Conservation (phyloP, 345 rosid genomes). For the Citrus glauca region DNA sequence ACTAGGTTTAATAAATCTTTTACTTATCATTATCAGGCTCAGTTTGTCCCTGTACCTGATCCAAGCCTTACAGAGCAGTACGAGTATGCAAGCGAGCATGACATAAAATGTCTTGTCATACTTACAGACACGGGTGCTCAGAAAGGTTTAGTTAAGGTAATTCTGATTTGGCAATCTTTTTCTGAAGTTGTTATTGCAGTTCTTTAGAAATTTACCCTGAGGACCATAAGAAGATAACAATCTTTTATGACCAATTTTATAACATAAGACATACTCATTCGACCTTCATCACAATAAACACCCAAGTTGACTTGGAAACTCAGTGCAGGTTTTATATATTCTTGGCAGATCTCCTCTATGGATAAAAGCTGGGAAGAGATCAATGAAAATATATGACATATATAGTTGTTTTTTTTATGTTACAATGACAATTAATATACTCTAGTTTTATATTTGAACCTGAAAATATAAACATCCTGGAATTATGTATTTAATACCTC, state of each 20-base stretch:
- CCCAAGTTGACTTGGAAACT: neutral
- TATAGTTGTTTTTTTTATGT: neutral
- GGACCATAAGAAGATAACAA: neutral
- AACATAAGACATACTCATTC: too few species aligned
- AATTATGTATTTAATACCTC: neutral
- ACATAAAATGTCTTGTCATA: slow-evolving; percentile 81
- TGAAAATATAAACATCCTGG: neutral
- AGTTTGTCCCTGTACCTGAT: slow-evolving; percentile 80
- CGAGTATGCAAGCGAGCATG: slow-evolving; percentile 92
- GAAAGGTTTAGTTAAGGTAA: slow-evolving; percentile 75
- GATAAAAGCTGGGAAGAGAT: neutral
- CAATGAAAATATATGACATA: neutral
- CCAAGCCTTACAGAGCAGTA: slow-evolving; percentile 97
- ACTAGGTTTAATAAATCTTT: neutral
- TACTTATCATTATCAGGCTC: slow-evolving; percentile 52
- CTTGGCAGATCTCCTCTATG: neutral
- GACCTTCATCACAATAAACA: too few species aligned
- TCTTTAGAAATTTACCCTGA: neutral
- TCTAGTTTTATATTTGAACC: neutral
- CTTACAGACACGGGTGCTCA: slow-evolving; percentile 75
- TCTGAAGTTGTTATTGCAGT: neutral
- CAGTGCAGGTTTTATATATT: neutral
- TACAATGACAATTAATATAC: neutral
- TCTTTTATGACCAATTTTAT: too few species aligned
- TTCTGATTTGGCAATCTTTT: neutral